A percentile compares a stretch with the other conserved stretches of the same genome.
Evolutionary conservation across 306 rosid species (phyloP).

Genomic region (Vigna radiata): DNA sequence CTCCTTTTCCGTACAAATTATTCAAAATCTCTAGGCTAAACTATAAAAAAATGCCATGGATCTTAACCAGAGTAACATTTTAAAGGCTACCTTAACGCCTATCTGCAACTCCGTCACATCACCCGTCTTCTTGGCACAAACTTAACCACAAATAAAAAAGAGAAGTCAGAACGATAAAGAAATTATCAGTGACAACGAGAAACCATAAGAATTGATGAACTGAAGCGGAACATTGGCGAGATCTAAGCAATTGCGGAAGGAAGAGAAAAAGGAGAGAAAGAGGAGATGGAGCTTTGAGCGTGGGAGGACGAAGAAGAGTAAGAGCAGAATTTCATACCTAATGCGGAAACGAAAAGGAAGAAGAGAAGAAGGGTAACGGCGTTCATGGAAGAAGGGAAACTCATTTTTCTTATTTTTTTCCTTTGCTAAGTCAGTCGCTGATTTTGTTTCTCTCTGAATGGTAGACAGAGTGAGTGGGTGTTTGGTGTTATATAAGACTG

Average conservation of each 20-base stretch:
- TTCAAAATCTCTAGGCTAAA: not conserved
- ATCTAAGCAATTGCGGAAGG: slow-evolving; percentile 26
- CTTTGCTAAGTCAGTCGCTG: not conserved
- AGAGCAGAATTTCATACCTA: slow-evolving; percentile 48
- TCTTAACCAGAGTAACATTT: not conserved
- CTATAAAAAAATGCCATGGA: not conserved
- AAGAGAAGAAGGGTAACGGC: slow-evolving; percentile 50
- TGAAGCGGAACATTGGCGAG: slow-evolving; percentile 20
- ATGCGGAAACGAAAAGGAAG: slow-evolving; percentile 46
- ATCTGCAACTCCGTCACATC: slow-evolving; percentile 92
- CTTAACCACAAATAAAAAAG: slow-evolving; percentile 42
- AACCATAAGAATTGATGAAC: not conserved
- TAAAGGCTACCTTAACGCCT: slow-evolving; percentile 78
- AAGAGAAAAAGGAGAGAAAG: not conserved
- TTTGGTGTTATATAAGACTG: too few relatives aligned
- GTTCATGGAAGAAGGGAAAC: slow-evolving; percentile 41
- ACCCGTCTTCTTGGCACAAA: slow-evolving; percentile 58
- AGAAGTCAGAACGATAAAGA: not conserved
- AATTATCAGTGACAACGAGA: not conserved
- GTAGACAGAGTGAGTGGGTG: too few relatives aligned
- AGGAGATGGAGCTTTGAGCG: not conserved
- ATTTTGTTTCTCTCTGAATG: not conserved
- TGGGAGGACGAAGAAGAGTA: not conserved
- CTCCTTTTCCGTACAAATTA: not conserved
- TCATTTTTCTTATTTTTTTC: slow-evolving; percentile 32